Base-by-base conservation (phyloP, 768 basidiomycete genomes). In the Leccinum longicurvipes region DNA sequence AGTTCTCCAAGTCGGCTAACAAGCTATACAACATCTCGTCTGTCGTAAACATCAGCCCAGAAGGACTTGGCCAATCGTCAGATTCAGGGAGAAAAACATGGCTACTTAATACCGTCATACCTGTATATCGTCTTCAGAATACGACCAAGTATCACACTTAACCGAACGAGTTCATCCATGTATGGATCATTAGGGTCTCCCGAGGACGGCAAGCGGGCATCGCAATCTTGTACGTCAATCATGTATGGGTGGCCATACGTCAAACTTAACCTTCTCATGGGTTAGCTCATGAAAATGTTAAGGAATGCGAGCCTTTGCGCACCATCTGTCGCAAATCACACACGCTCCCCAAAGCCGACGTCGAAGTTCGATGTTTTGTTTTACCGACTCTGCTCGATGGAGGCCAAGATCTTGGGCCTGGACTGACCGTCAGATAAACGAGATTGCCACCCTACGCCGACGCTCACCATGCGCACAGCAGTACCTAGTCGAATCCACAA, bases 151-250 rank as follows among this genome's bases (percentile, higher is more conserved):
- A 98, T 79, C 61, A 98, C 86, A 59, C 91, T 93, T 52, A 99
- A 75, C 54, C 94, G 88, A 53, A 96, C 87, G 58, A 98, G 85
- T 70, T 97, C 93, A 66, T 91, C 86, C 78, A 93, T 83, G 73
- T 94, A 94, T 57, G 89, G 71, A 67, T 88, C 84, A 54, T 81
- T 79, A 14, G 82, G 79, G 64, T 93, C 87, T 44, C 91, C 93
- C 2, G 91, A 91, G 9, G 92, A 92, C 1, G 95, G 95, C 31
- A 97, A 77, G 52, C 94, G 86, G 4, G 91, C 89, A 72, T 99
- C 96, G 71, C 97, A 99, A 71, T 99, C 97, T 61, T 89, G 85
- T 2, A 98, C 84, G 70, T 98, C 95, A 59, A 99, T 96, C 89
- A 96, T 91, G 69, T 86, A 89, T 3, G 96, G 96, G 61, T 93